Evolutionary conservation across 495 filamentous ascomycete genomes (phyloP).

Genomic region (Poronia punctata): DNA sequence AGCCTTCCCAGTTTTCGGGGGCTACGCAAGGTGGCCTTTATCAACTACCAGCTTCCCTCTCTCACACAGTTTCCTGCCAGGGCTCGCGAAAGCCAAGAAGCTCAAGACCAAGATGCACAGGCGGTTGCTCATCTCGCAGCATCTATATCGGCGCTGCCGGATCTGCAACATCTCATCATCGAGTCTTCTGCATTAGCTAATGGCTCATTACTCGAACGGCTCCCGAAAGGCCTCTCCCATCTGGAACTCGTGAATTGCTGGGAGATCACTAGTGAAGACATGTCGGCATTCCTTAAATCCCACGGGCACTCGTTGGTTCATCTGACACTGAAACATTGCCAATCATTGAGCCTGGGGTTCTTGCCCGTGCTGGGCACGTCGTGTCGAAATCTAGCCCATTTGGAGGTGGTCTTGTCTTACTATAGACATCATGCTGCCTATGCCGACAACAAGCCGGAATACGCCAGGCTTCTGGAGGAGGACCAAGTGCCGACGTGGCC

Average conservation of each 20-base stretch:
- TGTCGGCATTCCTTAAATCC: conserved; percentile 52
- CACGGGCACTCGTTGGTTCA: conserved; percentile 56
- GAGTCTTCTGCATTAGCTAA: conserved; percentile 61
- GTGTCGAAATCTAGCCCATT: conserved; percentile 60
- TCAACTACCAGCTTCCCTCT: conserved; percentile 54
- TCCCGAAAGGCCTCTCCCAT: conserved; percentile 56
- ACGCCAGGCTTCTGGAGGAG: conserved; percentile 50
- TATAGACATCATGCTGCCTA: conserved; percentile 45
- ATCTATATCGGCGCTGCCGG: conserved; percentile 52
- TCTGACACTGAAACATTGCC: conserved; percentile 68
- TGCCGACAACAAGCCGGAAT: conserved; percentile 62
- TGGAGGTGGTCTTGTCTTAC: conserved; percentile 69
- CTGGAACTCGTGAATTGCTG: conserved; percentile 71
- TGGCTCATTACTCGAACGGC: conserved; percentile 47
- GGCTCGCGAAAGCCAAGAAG: conserved; percentile 17
- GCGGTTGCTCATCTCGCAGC: conserved; percentile 45
- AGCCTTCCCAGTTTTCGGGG: conserved; percentile 49
- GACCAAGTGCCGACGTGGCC: conserved; percentile 72
- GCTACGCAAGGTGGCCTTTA: conserved; percentile 53
- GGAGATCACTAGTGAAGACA: conserved; percentile 51
- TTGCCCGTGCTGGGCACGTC: conserved; percentile 49
- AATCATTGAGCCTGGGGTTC: conserved; percentile 66
- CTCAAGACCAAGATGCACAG: conserved; percentile 21
- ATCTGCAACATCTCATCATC: conserved; percentile 57
- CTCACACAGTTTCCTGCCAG: conserved; percentile 22